Conservation (phyloP, 2,329 filamentous ascomycete genomes). For the Fusarium drepaniforme region DNA sequence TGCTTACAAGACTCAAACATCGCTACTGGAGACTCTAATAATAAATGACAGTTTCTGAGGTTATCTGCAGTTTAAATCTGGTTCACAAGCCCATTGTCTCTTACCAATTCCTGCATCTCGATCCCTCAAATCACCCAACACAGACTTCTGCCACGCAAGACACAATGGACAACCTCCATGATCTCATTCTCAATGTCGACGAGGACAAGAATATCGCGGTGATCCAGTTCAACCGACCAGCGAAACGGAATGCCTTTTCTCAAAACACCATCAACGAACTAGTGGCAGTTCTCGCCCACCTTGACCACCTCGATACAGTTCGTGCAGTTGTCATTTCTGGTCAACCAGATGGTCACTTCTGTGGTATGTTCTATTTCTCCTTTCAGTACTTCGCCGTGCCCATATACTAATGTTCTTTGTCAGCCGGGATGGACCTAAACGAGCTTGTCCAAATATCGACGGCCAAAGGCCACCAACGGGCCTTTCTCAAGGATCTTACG, state of each 20-base stretch:
- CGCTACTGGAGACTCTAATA: not conserved
- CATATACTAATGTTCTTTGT: not conserved
- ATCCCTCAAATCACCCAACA: not conserved
- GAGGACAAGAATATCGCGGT: slow-evolving; percentile 17
- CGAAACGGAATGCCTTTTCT: slow-evolving; percentile 33
- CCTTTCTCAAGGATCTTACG: slow-evolving; percentile 33
- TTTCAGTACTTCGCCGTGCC: no score
- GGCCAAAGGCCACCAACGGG: slow-evolving; percentile 14
- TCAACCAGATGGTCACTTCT: slow-evolving; percentile 31
- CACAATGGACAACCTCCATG: slow-evolving; percentile 28
- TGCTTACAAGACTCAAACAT: not conserved
- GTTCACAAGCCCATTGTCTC: not conserved
- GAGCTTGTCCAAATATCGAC: slow-evolving; percentile 32
- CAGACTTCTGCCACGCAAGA: not conserved
- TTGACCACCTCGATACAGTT: slow-evolving; percentile 16
- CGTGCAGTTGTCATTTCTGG: slow-evolving; percentile 27
- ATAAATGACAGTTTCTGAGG: not conserved
- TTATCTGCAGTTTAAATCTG: not conserved
- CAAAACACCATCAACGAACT: slow-evolving; percentile 30
- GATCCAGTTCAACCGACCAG: slow-evolving; percentile 31
- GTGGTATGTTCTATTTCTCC: slow-evolving; percentile 16
- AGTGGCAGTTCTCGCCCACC: slow-evolving; percentile 18
- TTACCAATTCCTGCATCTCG: not conserved
- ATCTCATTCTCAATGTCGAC: slow-evolving; percentile 15
- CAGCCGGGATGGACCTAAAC: slow-evolving; percentile 34